Base-by-base conservation (phyloP, 179 eudicot species). In the Vitellaria paradoxa region DNA sequence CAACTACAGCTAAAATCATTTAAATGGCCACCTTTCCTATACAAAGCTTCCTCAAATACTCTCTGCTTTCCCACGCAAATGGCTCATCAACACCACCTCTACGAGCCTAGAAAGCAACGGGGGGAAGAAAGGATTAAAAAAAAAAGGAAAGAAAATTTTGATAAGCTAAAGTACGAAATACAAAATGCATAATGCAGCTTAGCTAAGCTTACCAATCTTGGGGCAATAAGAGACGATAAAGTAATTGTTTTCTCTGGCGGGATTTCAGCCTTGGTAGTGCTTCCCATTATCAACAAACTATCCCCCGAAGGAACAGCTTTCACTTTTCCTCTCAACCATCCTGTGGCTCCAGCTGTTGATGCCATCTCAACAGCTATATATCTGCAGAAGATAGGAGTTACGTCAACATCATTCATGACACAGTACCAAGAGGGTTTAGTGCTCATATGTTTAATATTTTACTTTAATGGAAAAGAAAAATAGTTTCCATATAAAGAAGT, bases 1-100 rank as follows among this genome's bases (percentile, higher is more conserved):
- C 37, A 69, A 49, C n/a, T n/a, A 66, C 45, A 40, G 9, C 45
- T 56, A 64, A 49, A 30, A 23, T 14, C 62, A 59, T 40, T 61
- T 40, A 73, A 14, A 68, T 8, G 20, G 40, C 2, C 47, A 96
- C 99, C 99, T 94, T 92, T 82, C 99, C 99, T 46, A 94, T 89
- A 77, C 97, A 94, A 73, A 92, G 91, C 74, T 96, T 96, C 84
- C 99, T 88, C 80, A 96, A 79, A 75, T 67, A 96, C 73, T 96
- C 98, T 83, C 97, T 88, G 88, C 99, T 96, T 17, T 92, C 91
- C 99, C 99, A 96, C 64, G 99, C 98, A 86, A 91, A 96, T 75
- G 98, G 92, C 84, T 96, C 98, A 77, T 96, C 99, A 49, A 81
- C 57, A 42, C 95, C 88, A 56, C 88, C 91, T 89, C 95, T 87